Conservation (phyloP, 768 basidiomycete genomes). For the Phlegmacium glaucopus region DNA sequence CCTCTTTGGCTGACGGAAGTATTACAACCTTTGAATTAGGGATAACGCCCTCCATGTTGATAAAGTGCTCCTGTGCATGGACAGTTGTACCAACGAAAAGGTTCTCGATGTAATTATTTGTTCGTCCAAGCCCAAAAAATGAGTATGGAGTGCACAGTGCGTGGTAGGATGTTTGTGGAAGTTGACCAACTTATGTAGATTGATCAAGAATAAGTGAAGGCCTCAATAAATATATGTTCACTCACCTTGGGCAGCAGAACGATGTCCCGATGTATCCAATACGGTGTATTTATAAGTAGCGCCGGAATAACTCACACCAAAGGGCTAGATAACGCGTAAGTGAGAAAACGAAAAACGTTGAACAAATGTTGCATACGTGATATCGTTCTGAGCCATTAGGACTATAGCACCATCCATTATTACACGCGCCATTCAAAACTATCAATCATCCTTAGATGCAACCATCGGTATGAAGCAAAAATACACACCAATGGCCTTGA, state of each 20-base stretch:
- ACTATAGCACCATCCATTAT: slow-evolving; percentile 72
- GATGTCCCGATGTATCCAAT: slow-evolving; percentile 81
- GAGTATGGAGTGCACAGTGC: slow-evolving; percentile 88
- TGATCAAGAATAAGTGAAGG: slow-evolving; percentile 3
- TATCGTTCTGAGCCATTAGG: slow-evolving; percentile 61
- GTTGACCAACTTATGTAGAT: slow-evolving; percentile 67
- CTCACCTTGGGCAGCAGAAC: slow-evolving; percentile 87
- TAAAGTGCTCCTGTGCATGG: slow-evolving; percentile 66
- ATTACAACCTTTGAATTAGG: slow-evolving; percentile 98
- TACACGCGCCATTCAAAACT: slow-evolving; percentile 94
- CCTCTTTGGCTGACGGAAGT: slow-evolving; percentile 60
- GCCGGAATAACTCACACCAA: slow-evolving; percentile 92
- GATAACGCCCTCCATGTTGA: slow-evolving; percentile 95
- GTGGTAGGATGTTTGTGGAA: slow-evolving; percentile 91
- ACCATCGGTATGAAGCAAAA: not conserved
- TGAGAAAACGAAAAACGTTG: not conserved
- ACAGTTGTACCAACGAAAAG: slow-evolving; percentile 93
- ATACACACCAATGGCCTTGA: slow-evolving; percentile 85
- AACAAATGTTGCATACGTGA: slow-evolving; percentile 51
- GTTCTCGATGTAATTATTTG: slow-evolving; percentile 99
- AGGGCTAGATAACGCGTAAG: slow-evolving; percentile 53
- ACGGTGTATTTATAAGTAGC: slow-evolving; percentile 98
- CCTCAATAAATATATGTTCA: not conserved
- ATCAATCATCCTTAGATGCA: not conserved
- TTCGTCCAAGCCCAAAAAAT: slow-evolving; percentile 94